Conservation (phyloP, 106 monocot genomes). For the Acorus gramineus region DNA sequence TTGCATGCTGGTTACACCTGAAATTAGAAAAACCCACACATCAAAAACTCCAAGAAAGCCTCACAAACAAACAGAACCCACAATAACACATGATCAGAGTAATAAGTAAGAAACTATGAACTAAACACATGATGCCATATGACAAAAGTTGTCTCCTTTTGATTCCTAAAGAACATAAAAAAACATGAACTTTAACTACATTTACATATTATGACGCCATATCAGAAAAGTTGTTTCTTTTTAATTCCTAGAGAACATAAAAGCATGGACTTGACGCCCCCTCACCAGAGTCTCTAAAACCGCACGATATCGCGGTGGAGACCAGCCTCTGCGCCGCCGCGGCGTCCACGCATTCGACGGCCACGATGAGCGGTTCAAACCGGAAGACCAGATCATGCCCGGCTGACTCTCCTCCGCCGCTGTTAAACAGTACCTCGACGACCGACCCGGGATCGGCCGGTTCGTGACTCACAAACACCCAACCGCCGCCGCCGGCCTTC, state of each 20-base stretch:
- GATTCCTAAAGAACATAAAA: too few relatives aligned
- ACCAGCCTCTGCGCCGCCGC: conserved; percentile 54
- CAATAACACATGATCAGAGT: neutral
- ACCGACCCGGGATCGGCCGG: conserved; percentile 46
- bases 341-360: conserved; percentile 58
- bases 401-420: neutral
- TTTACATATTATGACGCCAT: too few relatives aligned
- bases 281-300: conserved; percentile 87
- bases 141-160: too few relatives aligned
- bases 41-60: neutral
- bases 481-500: conserved; percentile 77
- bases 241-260: too few relatives aligned
- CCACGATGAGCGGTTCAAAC: conserved; percentile 80
- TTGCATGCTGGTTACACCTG: conserved; percentile 67
- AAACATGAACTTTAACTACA: too few relatives aligned
- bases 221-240: too few relatives aligned
- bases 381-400: conserved; percentile 51
- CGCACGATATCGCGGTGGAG: conserved; percentile 44
- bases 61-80: neutral
- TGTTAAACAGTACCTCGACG: conserved; percentile 31
- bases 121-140: too few relatives aligned
- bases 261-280: neutral
- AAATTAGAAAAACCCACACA: neutral
- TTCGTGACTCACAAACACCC: conserved; percentile 75
- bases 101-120: neutral